A percentile compares a stretch with the other conserved stretches of the same genome.
Evolutionary conservation across 2,329 filamentous ascomycete species (phyloP).

Genomic region (Diaporthe velutina): DNA sequence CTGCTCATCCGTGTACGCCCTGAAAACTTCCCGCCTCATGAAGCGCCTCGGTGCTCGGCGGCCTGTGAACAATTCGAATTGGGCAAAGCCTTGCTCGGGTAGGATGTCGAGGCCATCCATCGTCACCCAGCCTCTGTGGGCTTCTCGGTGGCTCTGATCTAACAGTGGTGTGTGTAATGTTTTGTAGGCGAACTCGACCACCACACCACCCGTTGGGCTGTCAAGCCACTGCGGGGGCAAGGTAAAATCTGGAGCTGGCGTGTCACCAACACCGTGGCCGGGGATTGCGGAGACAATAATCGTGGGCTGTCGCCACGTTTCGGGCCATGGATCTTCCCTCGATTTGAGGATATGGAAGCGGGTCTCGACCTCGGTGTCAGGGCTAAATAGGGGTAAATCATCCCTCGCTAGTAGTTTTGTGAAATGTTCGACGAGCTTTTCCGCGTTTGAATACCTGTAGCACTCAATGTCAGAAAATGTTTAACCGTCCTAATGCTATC

Average conservation of each 20-base stretch:
- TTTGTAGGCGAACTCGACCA: constrained; percentile 82
- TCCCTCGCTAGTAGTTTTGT: constrained; percentile 64
- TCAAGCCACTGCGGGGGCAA: constrained; percentile 78
- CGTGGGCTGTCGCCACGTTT: constrained; percentile 73
- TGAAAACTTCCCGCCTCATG: constrained; percentile 76
- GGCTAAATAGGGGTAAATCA: constrained; percentile 57
- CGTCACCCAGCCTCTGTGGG: constrained; percentile 77
- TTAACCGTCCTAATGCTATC: no score
- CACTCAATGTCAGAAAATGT: not conserved
- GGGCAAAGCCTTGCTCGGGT: constrained; percentile 83
- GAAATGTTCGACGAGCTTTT: constrained; percentile 78
- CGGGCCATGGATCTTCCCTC: constrained; percentile 74
- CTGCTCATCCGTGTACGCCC: constrained; percentile 58
- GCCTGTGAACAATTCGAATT: constrained; percentile 86
- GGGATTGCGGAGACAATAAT: constrained; percentile 84
- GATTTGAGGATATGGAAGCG: constrained; percentile 70
- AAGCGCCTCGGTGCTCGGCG: constrained; percentile 75
- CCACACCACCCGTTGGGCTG: constrained; percentile 80
- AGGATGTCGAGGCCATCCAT: constrained; percentile 82
- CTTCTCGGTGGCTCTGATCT: constrained; percentile 72
- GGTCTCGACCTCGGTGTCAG: constrained; percentile 56
- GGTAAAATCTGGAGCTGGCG: constrained; percentile 76
- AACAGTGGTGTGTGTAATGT: constrained; percentile 79
- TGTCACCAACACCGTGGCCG: constrained; percentile 74
- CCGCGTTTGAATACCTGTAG: constrained; percentile 65